These are phyloP conservation scores for Orbilia quercus DNA, from an alignment of 2,329 filamentous ascomycete genomes.

Conservation along the genomic window DNA sequence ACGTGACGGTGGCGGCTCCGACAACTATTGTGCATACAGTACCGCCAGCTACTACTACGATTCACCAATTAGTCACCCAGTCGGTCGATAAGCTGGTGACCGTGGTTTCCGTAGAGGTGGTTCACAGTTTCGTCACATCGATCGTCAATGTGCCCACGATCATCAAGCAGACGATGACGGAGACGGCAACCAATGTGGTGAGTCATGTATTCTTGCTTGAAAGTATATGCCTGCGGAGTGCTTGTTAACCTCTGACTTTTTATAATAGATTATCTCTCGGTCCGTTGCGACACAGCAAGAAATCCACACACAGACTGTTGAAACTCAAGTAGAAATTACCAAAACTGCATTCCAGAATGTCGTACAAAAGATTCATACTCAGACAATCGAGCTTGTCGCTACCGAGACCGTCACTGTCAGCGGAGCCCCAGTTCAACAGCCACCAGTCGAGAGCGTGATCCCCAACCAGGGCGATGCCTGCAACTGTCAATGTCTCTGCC, in stretches of 20 bases:
- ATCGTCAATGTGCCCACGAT: conserved; percentile 24
- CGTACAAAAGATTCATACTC: conserved; percentile 22
- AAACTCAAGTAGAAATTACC: conserved; percentile 36
- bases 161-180: conserved; percentile 32
- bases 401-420: conserved; percentile 37
- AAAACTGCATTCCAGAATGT: conserved; percentile 26
- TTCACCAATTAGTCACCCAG: conserved; percentile 45
- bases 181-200: conserved; percentile 39
- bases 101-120: conserved; percentile 36
- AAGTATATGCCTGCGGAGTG: too few relatives aligned
- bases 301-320: conserved; percentile 35
- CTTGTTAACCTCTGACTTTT: too few relatives aligned
- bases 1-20: conserved; percentile 32
- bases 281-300: conserved; percentile 29
- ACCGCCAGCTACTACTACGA: conserved; percentile 27
- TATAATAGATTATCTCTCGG: conserved; percentile 21
- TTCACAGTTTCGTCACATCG: conserved; percentile 39
- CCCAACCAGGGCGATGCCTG: conserved; percentile 32
- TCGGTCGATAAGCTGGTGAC: conserved; percentile 43
- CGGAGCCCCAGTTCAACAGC: conserved; percentile 32
- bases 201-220: too few relatives aligned
- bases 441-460: conserved; percentile 14
- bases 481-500: conserved; percentile 49
- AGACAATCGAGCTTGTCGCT: conserved; percentile 21
- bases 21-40: conserved; percentile 43